These are phyloP conservation scores for Termitomyces eurrhizus DNA, from an alignment of 768 basidiomycete genomes.

Conservation along the genomic window DNA sequence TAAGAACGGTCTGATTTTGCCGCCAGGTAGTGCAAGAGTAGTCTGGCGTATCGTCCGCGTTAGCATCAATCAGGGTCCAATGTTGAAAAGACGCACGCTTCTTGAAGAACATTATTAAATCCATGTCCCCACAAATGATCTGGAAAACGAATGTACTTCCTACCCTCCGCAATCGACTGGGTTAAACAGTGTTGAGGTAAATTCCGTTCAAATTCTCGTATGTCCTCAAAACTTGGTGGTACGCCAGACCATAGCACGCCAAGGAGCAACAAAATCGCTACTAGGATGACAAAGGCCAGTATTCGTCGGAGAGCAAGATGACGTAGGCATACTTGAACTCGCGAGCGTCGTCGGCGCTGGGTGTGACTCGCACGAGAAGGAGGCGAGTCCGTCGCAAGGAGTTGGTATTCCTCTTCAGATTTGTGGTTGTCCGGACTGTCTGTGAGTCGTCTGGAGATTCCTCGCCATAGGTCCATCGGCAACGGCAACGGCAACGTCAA, in stretches of 20 bases:
- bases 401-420: constrained; percentile 21
- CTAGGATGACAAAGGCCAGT: constrained; percentile 12
- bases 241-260: constrained; percentile 20
- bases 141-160: constrained; percentile 45
- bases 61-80: not conserved
- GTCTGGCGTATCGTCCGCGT: constrained; percentile 20
- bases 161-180: constrained; percentile 8
- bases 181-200: constrained; percentile 20
- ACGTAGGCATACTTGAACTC: constrained; percentile 12
- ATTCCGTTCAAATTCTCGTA: constrained; percentile 18
- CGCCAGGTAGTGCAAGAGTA: constrained; percentile 51
- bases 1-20: constrained; percentile 47
- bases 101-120: constrained; percentile 59
- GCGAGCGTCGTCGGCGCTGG: constrained; percentile 14
- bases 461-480: constrained; percentile 20
- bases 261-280: constrained; percentile 16
- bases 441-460: constrained; percentile 15
- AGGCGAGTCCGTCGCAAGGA: constrained; percentile 12
- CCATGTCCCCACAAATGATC: constrained; percentile 59
- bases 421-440: constrained; percentile 13
- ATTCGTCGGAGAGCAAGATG: constrained; percentile 16
- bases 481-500: not conserved
- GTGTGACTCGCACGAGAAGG: not conserved
- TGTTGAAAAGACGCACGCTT: constrained; percentile 35
- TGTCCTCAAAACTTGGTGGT: constrained; percentile 21